A percentile compares a stretch with the other conserved stretches of the same genome.
These are phyloP conservation scores for Klebsormidium nitens DNA, from an alignment of 139 green algal genomes.

Conservation along the genomic window DNA sequence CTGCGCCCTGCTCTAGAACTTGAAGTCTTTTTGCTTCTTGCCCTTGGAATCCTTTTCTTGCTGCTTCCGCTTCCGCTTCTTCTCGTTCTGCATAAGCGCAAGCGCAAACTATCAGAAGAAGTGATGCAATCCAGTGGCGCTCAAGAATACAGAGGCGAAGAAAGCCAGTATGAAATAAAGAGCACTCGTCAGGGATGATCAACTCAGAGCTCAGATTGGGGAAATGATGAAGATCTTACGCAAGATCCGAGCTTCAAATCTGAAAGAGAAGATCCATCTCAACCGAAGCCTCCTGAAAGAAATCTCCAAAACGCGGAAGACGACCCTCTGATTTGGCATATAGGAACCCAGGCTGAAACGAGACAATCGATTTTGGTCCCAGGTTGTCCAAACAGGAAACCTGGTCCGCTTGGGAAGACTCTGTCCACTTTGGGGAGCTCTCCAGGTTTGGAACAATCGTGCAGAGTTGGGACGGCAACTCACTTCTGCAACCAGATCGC, in stretches of 20 bases:
- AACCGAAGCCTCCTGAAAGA: slow-evolving; percentile 9
- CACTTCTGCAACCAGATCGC: slow-evolving; percentile 80
- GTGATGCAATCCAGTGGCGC: not conserved
- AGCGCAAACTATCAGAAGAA: not conserved
- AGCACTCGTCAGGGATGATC: slow-evolving; percentile 6
- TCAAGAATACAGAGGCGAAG: not conserved
- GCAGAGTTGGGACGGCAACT: not conserved
- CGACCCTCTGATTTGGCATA: slow-evolving; percentile 5
- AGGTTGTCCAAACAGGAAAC: not conserved
- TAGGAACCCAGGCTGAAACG: no score
- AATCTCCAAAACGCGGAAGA: slow-evolving; percentile 10
- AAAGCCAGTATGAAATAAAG: slow-evolving; percentile 17
- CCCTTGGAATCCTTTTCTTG: slow-evolving; percentile 37
- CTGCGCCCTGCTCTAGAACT: slow-evolving; percentile 30
- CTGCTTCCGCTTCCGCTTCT: slow-evolving; percentile 39
- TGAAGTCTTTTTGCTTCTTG: slow-evolving; percentile 46
- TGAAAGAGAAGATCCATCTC: not conserved
- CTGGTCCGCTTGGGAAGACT: not conserved
- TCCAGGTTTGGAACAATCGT: not conserved
- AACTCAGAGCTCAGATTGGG: not conserved
- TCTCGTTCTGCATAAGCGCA: slow-evolving; percentile 32
- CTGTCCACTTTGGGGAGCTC: not conserved
- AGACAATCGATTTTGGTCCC: not conserved
- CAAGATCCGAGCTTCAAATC: not conserved
- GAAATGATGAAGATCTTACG: slow-evolving; percentile 16